Base-by-base conservation (phyloP, 2,329 filamentous ascomycete species). In the Arthrobotrys megalospora region DNA sequence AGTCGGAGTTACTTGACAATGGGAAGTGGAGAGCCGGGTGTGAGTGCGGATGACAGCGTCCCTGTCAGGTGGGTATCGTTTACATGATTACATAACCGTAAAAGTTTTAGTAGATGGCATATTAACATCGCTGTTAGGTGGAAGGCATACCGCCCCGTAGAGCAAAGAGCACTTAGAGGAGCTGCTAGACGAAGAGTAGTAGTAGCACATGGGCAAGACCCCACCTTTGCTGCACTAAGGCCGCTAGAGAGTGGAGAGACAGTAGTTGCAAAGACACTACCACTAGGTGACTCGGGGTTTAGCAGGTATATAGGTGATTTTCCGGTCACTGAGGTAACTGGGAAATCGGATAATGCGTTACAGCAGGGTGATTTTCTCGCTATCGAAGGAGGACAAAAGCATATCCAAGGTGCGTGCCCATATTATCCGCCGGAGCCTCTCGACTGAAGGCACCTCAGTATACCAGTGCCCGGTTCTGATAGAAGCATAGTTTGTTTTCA, bases 401-500 rank as follows among this genome's bases (percentile, higher is more conserved):
- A 77, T 67, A 60, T 71, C 53, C 66, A 77, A 77, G 66, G 73
- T 67, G 45, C 24, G n/a, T 38, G 3, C 11, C 14, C 32, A 28
- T 63, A 10, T n/a, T 28, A 28, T 28, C 24, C 24, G 2, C 24
- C 24, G 5, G 24, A 28, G 24, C 24, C 24, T 5, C 5, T 28
- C 24, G 5, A 28, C 5, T 5, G 24, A 28, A 28, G 24, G 24
- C 24, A 28, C 24, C 16, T 34, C 24, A 64, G 24, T 3, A 36
- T 36, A n/a, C n/a, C n/a, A n/a, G n/a, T n/a, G n/a, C n/a, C n/a
- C n/a, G n/a, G n/a, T n/a, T 52, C 50, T 55, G 36, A 55, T 21
- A 55, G n/a, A n/a, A 14, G 11, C 1, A 32, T 48, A 76, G 72
- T 69, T 11, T 76, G 72, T n/a, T 76, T 76, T 43, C 72, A 69